Base-by-base conservation (phyloP, 768 basidiomycete genomes). In the Russula compacta region DNA sequence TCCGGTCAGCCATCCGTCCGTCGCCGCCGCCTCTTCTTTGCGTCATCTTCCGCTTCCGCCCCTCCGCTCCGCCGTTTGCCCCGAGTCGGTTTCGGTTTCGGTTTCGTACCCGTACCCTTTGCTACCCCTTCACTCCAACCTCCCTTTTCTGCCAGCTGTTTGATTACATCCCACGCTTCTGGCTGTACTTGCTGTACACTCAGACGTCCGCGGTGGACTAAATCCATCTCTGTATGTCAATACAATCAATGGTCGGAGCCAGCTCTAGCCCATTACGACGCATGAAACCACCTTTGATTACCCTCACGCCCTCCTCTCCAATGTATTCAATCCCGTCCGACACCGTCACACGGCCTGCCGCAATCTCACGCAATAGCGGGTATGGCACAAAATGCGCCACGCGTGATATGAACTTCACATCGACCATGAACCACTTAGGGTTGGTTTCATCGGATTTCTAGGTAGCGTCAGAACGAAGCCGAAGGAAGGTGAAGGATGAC, bases 361-460 rank as follows among this genome's bases (percentile, higher is more conserved):
- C 81, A 42, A 95, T 80, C 53, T 78, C 74, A 29, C 85, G 83
- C 46, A 98, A 77, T 0, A 95, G 77, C 6, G 86, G 76, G 11
- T 95, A 78, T 3, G 93, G 86, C 11, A 95, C 80, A 56, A 92
- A 92, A 73, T 94, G 77, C 35, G 71, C 66, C 6, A 87, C 79
- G 24, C 88, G 83, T 6, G 81, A 75, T 15, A 72, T 67, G 71
- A 95, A 94, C 36, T 79, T 81, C 54, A 86, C 74, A 67, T 92
- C 85, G 39, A 94, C 89, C 94, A 98, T 98, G 76, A 79, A 94
- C 94, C 94, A 98, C 69, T 81, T 89, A 1, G 94, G 94, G 11
- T 83, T 77, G 3, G 79, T 77, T 67, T 83, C 67, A 58, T 91
- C 79, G 2, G 92, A 82, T 83, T 95, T 95, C 90, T 92, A 67